Evolutionary conservation across 176 grass and related monocot species (phyloP), one percentile per base, ranked within the genome.

Genomic region (Oryza australiensis): DNA sequence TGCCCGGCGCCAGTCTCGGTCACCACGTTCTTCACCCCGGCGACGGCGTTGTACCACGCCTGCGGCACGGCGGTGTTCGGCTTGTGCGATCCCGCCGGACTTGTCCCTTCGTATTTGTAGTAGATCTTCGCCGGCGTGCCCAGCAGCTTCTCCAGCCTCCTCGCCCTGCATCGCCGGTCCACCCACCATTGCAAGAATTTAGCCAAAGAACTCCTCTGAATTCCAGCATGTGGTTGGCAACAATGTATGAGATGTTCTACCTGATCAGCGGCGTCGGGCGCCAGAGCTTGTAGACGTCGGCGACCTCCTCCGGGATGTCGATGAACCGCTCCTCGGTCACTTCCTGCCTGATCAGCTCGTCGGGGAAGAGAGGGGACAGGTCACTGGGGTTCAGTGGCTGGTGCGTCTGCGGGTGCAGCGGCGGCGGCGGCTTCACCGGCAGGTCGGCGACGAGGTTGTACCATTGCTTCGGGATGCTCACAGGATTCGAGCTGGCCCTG

Each of bases 41-140:
- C 88, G 9, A 82, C 72, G 2, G 95, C 92, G 80, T 98, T 98
- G 81, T 98, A 98, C 63, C 68, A 98, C 15, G 90, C 95, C 83
- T 98, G 95, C 0, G 95, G 95, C 42, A 98, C 90, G n/a, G 95
- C 95, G 1, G 95, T 98, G 75, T 98, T 98, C 11, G 90, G 86
- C 82, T 98, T 98, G 80, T 98, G 95, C 16, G 95, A 98, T 27
- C 95, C 95, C 26, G 92, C 92, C 38, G 95, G 95, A 26, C 95
- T 98, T 3, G 92, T 98, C 66, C 95, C 95, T 48, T 98, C 95
- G 33, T 98, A 98, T 82, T 98, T 98, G 88, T 98, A 98, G 88
- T 98, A 98, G 72, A 98, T 98, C 72, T 86, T 94, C 67, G 95
- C 95, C 46, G 95, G 95, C 24, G 95, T 98, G 65, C 82, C 82